Conservation (phyloP, 177 flowering plant genomes). For the Vitis hybrid region DNA sequence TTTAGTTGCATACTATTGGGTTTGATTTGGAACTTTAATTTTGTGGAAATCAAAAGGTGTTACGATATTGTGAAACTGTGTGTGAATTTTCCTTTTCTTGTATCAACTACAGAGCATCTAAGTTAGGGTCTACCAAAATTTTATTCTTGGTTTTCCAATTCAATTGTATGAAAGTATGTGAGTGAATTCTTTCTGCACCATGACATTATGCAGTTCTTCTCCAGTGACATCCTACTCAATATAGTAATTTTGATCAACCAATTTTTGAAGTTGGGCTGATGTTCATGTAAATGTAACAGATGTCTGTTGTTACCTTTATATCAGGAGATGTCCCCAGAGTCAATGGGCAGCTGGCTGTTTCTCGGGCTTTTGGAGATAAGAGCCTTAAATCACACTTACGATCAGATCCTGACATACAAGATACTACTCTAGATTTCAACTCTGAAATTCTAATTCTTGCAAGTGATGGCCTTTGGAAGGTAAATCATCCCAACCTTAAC, state of each 20-base stretch:
- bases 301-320: conserved; percentile 2
- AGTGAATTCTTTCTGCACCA: too few relatives aligned
- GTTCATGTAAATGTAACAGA: neutral
- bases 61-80: too few relatives aligned
- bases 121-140: too few relatives aligned
- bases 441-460: conserved; percentile 49
- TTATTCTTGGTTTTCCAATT: too few relatives aligned
- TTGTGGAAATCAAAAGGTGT: too few relatives aligned
- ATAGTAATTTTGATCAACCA: neutral
- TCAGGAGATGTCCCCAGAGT: conserved; percentile 63
- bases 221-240: neutral
- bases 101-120: too few relatives aligned
- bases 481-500: conserved; percentile 3
- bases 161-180: too few relatives aligned
- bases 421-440: conserved; percentile 19
- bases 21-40: too few relatives aligned
- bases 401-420: conserved; percentile 49
- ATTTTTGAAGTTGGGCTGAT: neutral
- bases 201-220: too few relatives aligned
- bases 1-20: too few relatives aligned
- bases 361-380: conserved; percentile 63
- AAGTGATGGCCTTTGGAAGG: conserved; percentile 70
- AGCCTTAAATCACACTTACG: conserved; percentile 51
- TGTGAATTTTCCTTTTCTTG: too few relatives aligned
- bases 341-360: conserved; percentile 64